Base-by-base conservation (phyloP, 345 rosid species). In the Cardamine chenopodiifolia region DNA sequence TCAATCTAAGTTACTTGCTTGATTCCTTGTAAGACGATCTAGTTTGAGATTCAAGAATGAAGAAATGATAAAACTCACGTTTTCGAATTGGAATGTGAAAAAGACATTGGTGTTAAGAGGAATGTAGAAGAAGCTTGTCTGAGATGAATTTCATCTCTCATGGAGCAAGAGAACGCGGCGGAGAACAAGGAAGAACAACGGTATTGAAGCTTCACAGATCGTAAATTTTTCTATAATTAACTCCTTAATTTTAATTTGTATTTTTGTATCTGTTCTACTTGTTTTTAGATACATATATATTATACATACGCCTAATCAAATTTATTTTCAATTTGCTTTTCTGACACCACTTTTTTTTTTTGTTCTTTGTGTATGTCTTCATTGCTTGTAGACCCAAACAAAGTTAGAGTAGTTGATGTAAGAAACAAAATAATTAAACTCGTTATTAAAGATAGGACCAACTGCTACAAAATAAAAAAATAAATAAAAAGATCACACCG, bases 1-100 rank as follows among this genome's bases (percentile, higher is more conserved):
- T 42, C 14, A n/a, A 62, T 25, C 45, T 39, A 55, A 29, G 61
- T 37, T 11, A 40, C 18, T 55, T 69, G 55, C 44, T 70, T 5
- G 19, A 31, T 31, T 47, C 12, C 12, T 18, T n/a, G 13, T 1
- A 47, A 2, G 18, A 65, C 45, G 74, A 70, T 60, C n/a, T 68
- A 6, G 29, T 69, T 37, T n/a, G 37, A 54, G 62, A 68, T 52
- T 42, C 1, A 59, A 25, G 26, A 25, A 31, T 11, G 50, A 8
- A n/a, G 3, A 40, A 40, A 40, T 4, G 17, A 40, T n/a, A n/a
- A 2, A 47, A 25, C 15, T 49, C 40, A 37, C n/a, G 35, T 6
- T 32, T 10, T 9, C 1, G 62, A 5, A 67, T 26, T 28, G 20
- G 23, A 9, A 32, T 9, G 34, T 3, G 49, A 70, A 45, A 59